Evolutionary conservation across 1,284 basidiomycete species (phyloP).

Genomic region (Puccinia novopanici): DNA sequence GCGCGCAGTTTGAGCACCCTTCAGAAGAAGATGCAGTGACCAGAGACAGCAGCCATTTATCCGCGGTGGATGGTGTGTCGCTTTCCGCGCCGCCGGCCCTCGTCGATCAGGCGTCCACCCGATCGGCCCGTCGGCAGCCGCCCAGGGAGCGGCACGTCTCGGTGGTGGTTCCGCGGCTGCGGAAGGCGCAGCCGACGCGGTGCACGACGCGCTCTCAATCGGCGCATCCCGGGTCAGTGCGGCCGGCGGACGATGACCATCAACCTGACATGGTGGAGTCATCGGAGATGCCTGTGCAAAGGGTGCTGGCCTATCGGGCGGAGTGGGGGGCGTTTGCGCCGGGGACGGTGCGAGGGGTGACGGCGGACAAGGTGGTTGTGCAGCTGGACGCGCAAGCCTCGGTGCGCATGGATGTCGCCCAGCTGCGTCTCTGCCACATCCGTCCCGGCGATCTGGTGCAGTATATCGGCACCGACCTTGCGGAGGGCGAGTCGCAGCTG

Average conservation of each 20-base stretch:
- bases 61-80: too few relatives aligned
- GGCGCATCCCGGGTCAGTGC: neutral
- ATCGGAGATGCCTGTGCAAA: neutral
- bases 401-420: neutral
- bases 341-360: neutral
- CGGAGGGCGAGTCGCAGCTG: constrained; percentile 29
- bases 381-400: neutral
- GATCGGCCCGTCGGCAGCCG: neutral
- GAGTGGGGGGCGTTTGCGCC: constrained; percentile 29
- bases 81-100: neutral
- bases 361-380: constrained; percentile 29
- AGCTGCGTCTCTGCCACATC: constrained; percentile 33
- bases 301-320: constrained; percentile 21
- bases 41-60: too few relatives aligned
- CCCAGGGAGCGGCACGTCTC: neutral
- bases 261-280: neutral
- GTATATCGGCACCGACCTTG: constrained; percentile 34
- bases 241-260: neutral
- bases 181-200: neutral
- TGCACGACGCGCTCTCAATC: neutral
- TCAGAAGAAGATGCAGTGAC: too few relatives aligned
- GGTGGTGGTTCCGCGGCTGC: neutral
- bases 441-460: constrained; percentile 29
- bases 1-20: too few relatives aligned
- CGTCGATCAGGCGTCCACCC: neutral